Conservation (phyloP, 169 alveolate species). For the Cryptosporidium andersoni region DNA sequence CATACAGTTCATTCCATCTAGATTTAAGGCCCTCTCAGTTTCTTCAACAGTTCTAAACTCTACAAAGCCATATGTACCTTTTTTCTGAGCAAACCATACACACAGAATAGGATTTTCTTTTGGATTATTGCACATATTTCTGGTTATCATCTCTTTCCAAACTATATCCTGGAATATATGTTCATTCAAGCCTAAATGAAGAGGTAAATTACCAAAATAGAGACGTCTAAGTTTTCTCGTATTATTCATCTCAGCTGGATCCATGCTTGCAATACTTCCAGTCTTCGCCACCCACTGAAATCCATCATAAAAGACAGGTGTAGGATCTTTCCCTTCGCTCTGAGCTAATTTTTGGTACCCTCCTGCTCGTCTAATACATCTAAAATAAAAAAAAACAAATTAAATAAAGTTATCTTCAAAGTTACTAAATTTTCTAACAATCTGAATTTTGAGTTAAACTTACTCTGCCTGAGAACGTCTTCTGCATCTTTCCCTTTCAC, state of each 20-base stretch:
- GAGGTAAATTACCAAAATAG: conserved; percentile 89
- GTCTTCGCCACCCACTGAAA: conserved; percentile 93
- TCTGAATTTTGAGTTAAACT: conserved; percentile 10
- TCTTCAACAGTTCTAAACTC: conserved; percentile 91
- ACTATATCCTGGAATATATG: conserved; percentile 85
- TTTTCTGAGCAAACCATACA: conserved; percentile 92
- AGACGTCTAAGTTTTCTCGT: conserved; percentile 87
- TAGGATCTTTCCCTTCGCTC: conserved; percentile 89
- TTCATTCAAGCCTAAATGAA: conserved; percentile 87
- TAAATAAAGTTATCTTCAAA: background rate
- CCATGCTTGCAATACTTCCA: conserved; percentile 78
- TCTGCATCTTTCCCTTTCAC: conserved; percentile 77
- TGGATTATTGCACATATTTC: conserved; percentile 87
- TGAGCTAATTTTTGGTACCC: conserved; percentile 90
- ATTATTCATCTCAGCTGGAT: conserved; percentile 88
- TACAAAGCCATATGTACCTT: conserved; percentile 91
- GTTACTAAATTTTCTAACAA: background rate
- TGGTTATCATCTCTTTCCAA: conserved; percentile 87
- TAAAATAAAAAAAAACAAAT: background rate
- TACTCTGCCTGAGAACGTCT: conserved; percentile 77
- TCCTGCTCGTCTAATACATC: conserved; percentile 87
- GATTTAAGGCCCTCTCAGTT: conserved; percentile 87
- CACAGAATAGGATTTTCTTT: conserved; percentile 87
- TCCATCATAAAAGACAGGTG: conserved; percentile 91
- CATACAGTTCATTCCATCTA: conserved; percentile 90